Evolutionary conservation across 192 early-diverging fungal genomes (phyloP).

Genomic region (Umbelopsis ramanniana): DNA sequence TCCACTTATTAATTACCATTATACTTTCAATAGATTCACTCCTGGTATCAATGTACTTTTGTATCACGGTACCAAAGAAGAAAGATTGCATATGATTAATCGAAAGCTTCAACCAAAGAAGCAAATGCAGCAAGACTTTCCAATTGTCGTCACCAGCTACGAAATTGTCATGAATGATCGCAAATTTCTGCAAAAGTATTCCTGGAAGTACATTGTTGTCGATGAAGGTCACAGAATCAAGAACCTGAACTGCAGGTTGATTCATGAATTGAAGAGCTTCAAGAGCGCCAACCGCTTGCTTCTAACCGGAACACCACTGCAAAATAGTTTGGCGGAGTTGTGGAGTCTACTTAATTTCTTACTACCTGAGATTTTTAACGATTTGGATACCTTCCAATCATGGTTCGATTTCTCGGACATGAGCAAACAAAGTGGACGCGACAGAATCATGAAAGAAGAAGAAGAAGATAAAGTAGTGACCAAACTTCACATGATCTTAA

Average conservation of each 20-base stretch:
- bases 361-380: conserved; percentile 94
- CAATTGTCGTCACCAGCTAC: conserved; percentile 89
- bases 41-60: conserved; percentile 78
- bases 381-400: conserved; percentile 81
- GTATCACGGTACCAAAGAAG: conserved; percentile 83
- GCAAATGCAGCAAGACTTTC: conserved; percentile 58
- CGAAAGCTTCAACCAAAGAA: conserved; percentile 66
- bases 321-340: conserved; percentile 92
- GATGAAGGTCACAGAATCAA: conserved; percentile 98
- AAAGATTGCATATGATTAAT: conserved; percentile 71
- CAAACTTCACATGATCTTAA: conserved; percentile 88
- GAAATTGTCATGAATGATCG: conserved; percentile 88
- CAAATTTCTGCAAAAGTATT: conserved; percentile 54
- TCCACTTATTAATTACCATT: neutral
- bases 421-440: conserved; percentile 63
- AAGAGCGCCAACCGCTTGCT: conserved; percentile 85
- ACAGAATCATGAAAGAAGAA: conserved; percentile 69
- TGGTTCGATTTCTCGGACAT: conserved; percentile 87
- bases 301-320: conserved; percentile 92
- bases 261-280: conserved; percentile 85
- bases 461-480: conserved; percentile 68
- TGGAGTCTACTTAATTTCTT: conserved; percentile 97
- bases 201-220: conserved; percentile 92
- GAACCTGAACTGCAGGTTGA: conserved; percentile 90
- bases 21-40: conserved; percentile 62